These are phyloP conservation scores for Neurospora tetrasperma DNA, from an alignment of 495 filamentous ascomycete genomes.

Conservation along the genomic window DNA sequence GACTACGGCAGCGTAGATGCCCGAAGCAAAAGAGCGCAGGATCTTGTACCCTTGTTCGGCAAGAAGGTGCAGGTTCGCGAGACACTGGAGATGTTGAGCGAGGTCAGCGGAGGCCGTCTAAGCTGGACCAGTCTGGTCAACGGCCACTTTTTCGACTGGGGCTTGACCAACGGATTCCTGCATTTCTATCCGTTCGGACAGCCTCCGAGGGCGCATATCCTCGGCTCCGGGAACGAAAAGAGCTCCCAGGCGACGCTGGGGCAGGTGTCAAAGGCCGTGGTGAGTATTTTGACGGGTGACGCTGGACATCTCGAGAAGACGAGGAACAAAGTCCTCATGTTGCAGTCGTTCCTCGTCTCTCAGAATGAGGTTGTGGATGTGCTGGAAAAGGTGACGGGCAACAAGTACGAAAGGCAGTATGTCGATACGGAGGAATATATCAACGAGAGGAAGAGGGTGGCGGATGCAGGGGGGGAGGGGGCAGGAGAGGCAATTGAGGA, in stretches of 20 bases:
- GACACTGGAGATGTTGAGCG: constrained; percentile 9
- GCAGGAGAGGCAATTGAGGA: constrained; percentile 14
- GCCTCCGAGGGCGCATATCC: constrained; percentile 19
- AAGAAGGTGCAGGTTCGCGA: constrained; percentile 18
- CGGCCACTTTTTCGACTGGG: constrained; percentile 40
- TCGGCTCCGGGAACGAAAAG: constrained; percentile 31
- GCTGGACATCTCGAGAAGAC: constrained; percentile 20
- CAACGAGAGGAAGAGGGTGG: constrained; percentile 8
- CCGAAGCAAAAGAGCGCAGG: constrained; percentile 27
- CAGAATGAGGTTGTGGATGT: constrained; percentile 35
- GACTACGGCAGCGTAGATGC: constrained; percentile 38
- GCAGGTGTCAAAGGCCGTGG: constrained; percentile 28
- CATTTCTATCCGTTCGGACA: constrained; percentile 27
- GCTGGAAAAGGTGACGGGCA: constrained; percentile 30
- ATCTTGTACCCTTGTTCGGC: constrained; percentile 23
- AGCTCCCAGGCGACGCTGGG: constrained; percentile 31
- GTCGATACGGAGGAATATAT: constrained; percentile 12
- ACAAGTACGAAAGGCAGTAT: constrained; percentile 10
- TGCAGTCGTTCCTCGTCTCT: constrained; percentile 34
- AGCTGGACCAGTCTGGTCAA: constrained; percentile 32
- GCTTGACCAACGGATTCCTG: constrained; percentile 25
- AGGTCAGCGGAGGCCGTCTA: constrained; percentile 9
- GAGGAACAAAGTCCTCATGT: constrained; percentile 31
- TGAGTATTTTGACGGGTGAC: constrained; percentile 26
- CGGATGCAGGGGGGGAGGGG: constrained; percentile 9